phyloP scores from a whole-genome alignment of 202 grass and related monocot species.

The Panicum virgatum region DNA sequence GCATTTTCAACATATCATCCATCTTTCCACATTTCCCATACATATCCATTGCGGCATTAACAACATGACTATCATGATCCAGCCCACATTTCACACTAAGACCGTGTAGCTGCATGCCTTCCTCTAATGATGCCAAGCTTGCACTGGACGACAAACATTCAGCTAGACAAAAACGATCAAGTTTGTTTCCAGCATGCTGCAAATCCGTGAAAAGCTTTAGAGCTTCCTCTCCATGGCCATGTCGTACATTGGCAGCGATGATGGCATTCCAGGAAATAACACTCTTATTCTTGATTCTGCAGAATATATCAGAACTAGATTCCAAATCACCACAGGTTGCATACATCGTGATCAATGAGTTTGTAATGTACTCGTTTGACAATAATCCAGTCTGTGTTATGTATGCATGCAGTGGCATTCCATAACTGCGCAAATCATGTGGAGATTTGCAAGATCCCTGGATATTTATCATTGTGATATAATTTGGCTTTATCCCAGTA shows the following conservation, averaged over 20 bases:
- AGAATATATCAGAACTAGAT: conserved; percentile 67
- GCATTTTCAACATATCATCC: conserved; percentile 62
- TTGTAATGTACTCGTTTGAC: conserved; percentile 68
- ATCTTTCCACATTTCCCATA: conserved; percentile 85
- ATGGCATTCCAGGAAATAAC: conserved; percentile 74
- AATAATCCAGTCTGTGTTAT: conserved; percentile 55
- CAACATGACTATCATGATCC: conserved; percentile 54
- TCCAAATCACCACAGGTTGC: conserved; percentile 68
- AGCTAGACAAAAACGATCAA: conserved; percentile 65
- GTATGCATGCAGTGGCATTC: conserved; percentile 65
- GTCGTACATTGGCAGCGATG: conserved; percentile 64
- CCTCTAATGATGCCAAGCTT: conserved; percentile 77
- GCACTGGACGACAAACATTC: conserved; percentile 65
- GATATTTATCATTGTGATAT: conserved; percentile 75
- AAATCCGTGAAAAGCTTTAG: conserved; percentile 65
- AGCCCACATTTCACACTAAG: conserved; percentile 67
- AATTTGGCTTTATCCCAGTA: conserved; percentile 50
- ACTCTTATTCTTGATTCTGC: conserved; percentile 48
- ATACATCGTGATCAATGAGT: conserved; percentile 86
- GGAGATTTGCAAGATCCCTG: conserved; percentile 49
- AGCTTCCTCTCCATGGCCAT: conserved; percentile 70
- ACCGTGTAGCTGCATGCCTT: conserved; percentile 84
- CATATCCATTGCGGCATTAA: conserved; percentile 90
- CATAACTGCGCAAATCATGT: conserved; percentile 47
- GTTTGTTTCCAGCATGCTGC: conserved; percentile 50